These are phyloP conservation scores for Suillus alpinus DNA, from an alignment of 768 basidiomycete species.

Conservation along the genomic window DNA sequence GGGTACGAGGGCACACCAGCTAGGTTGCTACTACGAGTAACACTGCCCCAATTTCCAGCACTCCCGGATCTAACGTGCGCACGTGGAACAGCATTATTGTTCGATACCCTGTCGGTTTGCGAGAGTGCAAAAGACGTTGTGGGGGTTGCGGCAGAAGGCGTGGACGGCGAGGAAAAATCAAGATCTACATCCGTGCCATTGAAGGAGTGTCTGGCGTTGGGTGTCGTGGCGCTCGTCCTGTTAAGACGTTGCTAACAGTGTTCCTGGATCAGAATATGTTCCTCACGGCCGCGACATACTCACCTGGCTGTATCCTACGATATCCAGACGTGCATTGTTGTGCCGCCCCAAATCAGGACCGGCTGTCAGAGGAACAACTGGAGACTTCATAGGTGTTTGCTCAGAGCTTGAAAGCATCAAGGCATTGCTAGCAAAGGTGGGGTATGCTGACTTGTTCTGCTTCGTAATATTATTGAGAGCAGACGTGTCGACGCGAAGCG, in stretches of 20 bases:
- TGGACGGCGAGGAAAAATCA: conserved; percentile 56
- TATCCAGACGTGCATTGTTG: conserved; percentile 66
- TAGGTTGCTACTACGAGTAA: conserved; percentile 54
- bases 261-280: background rate
- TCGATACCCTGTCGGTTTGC: conserved; percentile 36
- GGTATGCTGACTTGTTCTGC: conserved; percentile 87
- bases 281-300: conserved; percentile 11
- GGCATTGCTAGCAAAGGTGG: conserved; percentile 49
- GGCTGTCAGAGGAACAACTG: conserved; percentile 72
- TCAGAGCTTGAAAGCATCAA: conserved; percentile 55
- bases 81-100: conserved; percentile 38
- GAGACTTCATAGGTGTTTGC: conserved; percentile 60
- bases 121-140: conserved; percentile 36
- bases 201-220: conserved; percentile 70
- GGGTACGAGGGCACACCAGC: conserved; percentile 49
- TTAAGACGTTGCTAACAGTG: conserved; percentile 40
- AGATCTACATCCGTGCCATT: conserved; percentile 67
- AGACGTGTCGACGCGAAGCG: conserved; percentile 73
- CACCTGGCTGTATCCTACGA: conserved; percentile 72
- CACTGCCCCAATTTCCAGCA: conserved; percentile 74
- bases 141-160: conserved; percentile 46
- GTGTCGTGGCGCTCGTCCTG: conserved; percentile 44
- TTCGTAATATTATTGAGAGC: conserved; percentile 54
- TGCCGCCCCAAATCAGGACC: conserved; percentile 84
- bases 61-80: conserved; percentile 72